These are phyloP conservation scores for Cladosporium sp. DNA, from an alignment of 2,329 filamentous ascomycete genomes.

Conservation along the genomic window DNA sequence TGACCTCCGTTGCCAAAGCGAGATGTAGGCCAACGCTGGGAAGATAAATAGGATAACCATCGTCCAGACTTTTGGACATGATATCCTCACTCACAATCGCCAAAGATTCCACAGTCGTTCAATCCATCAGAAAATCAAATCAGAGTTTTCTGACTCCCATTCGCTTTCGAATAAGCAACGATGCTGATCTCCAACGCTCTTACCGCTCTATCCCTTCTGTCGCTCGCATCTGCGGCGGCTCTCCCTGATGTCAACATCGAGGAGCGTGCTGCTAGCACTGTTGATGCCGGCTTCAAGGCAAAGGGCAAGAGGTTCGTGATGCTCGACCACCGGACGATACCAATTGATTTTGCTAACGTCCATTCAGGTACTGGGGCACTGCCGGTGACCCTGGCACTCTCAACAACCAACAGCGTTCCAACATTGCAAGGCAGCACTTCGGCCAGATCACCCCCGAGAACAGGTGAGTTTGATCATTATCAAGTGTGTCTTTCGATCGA, in stretches of 20 bases:
- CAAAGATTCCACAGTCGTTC: too few relatives aligned
- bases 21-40: too few relatives aligned
- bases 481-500: too few relatives aligned
- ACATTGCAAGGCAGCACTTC: constrained; percentile 57
- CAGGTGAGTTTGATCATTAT: constrained; percentile 15
- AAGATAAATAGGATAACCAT: too few relatives aligned
- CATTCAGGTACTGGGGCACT: constrained; percentile 52
- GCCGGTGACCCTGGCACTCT: constrained; percentile 53
- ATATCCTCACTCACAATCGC: too few relatives aligned
- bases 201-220: constrained; percentile 9
- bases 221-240: constrained; percentile 11
- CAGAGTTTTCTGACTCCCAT: too few relatives aligned
- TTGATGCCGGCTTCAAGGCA: constrained; percentile 54
- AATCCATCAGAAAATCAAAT: too few relatives aligned
- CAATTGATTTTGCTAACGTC: neutral
- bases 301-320: constrained; percentile 54
- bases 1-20: too few relatives aligned
- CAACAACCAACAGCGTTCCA: constrained; percentile 45
- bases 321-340: neutral
- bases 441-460: constrained; percentile 65
- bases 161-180: neutral
- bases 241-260: constrained; percentile 9
- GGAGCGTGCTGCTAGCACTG: constrained; percentile 32
- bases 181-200: constrained; percentile 12
- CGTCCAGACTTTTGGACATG: too few relatives aligned